A percentile compares a stretch with the other conserved stretches of the same genome.
These are phyloP conservation scores for Xylariaceae sp. DNA, from an alignment of 2,329 filamentous ascomycete species.

Conservation along the genomic window DNA sequence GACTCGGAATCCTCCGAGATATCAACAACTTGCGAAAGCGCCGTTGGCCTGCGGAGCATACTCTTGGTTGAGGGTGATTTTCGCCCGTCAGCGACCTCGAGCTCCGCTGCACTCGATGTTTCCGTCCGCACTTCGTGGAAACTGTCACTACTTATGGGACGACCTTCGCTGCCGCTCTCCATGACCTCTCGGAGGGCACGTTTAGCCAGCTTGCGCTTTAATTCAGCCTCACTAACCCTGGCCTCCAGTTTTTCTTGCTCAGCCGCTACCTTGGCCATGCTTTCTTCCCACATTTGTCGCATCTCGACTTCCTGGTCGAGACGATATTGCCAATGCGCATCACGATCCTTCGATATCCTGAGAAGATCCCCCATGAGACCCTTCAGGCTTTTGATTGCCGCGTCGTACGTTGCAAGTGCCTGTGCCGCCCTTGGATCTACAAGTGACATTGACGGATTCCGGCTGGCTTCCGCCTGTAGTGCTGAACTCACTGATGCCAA, in stretches of 20 bases:
- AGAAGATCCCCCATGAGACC: slow-evolving; percentile 82
- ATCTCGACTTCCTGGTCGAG: slow-evolving; percentile 90
- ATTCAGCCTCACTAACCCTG: slow-evolving; percentile 84
- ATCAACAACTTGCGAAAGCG: slow-evolving; percentile 71
- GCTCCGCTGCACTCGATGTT: slow-evolving; percentile 39
- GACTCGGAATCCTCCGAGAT: slow-evolving; percentile 76
- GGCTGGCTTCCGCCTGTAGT: slow-evolving; percentile 69
- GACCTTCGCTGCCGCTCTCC: slow-evolving; percentile 51
- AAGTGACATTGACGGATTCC: slow-evolving; percentile 72
- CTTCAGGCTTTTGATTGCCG: slow-evolving; percentile 84
- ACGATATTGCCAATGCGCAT: slow-evolving; percentile 95
- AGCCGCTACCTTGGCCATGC: slow-evolving; percentile 93
- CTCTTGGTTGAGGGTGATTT: slow-evolving; percentile 46
- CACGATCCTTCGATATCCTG: slow-evolving; percentile 90
- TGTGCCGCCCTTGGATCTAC: slow-evolving; percentile 76
- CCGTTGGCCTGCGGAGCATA: slow-evolving; percentile 61
- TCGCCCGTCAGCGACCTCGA: slow-evolving; percentile 36
- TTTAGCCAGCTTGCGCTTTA: slow-evolving; percentile 88
- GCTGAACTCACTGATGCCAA: slow-evolving; percentile 85
- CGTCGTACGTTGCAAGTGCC: slow-evolving; percentile 83
- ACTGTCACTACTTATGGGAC: slow-evolving; percentile 39
- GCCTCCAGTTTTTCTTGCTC: slow-evolving; percentile 93
- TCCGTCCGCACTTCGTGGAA: slow-evolving; percentile 31
- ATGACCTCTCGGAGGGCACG: slow-evolving; percentile 84
- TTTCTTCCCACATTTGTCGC: slow-evolving; percentile 97